A percentile compares a stretch with the other conserved stretches of the same genome.
phyloP scores from a whole-genome alignment of 2,329 filamentous ascomycete species.

The Diaporthe ampelina region DNA sequence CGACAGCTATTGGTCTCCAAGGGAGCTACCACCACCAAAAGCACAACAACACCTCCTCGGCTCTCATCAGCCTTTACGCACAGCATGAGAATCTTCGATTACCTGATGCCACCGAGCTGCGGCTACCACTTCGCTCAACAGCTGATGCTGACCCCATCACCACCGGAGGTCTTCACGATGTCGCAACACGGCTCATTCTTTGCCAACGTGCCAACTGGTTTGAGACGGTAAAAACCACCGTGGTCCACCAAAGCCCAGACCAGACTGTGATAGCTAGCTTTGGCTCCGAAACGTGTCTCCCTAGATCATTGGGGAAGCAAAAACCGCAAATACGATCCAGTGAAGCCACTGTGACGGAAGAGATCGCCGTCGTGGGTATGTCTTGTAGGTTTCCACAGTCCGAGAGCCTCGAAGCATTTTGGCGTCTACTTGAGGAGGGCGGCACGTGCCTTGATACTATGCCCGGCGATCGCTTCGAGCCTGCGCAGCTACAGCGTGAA shows the following conservation, averaged over 20 bases:
- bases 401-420: conserved; percentile 52
- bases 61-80: background rate
- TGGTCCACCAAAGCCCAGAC: background rate
- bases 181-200: conserved; percentile 34
- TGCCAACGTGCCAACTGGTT: conserved; percentile 36
- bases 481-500: background rate
- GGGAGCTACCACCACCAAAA: conserved; percentile 35
- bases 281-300: conserved; percentile 24
- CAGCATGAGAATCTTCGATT: conserved; percentile 32
- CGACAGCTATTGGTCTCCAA: conserved; percentile 30
- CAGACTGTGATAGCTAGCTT: conserved; percentile 10
- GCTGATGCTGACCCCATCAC: conserved; percentile 35
- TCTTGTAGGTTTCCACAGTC: conserved; percentile 51
- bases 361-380: conserved; percentile 56
- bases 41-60: conserved; percentile 2
- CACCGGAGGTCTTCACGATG: conserved; percentile 31
- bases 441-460: conserved; percentile 10
- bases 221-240: conserved; percentile 26
- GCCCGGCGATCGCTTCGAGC: conserved; percentile 19
- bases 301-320: conserved; percentile 7
- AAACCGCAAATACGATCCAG: background rate
- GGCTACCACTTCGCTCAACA: conserved; percentile 39
- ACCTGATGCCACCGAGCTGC: conserved; percentile 19
- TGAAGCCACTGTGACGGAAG: background rate
- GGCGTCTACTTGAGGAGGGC: conserved; percentile 47